phyloP scores from a whole-genome alignment of 1,284 basidiomycete genomes.

The Kwoniella shivajii region DNA sequence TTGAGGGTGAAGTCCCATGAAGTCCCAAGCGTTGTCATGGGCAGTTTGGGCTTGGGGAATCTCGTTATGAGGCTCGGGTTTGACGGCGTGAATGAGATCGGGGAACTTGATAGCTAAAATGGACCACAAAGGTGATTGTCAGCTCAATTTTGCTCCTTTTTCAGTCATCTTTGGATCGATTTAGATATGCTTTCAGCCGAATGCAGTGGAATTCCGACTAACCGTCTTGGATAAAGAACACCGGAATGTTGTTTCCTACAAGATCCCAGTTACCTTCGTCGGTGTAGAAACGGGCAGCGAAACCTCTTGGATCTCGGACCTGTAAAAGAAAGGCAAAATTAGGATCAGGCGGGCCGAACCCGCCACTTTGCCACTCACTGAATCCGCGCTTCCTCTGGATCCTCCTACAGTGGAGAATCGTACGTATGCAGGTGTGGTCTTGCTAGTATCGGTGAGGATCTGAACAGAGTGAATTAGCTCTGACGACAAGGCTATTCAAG shows the following conservation, averaged over 20 bases:
- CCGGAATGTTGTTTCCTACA: slow-evolving; percentile 60
- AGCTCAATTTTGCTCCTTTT: background rate
- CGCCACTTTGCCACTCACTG: slow-evolving; percentile 21
- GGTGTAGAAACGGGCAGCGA: slow-evolving; percentile 79
- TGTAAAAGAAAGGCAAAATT: slow-evolving; percentile 40
- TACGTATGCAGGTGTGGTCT: slow-evolving; percentile 72
- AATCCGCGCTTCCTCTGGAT: slow-evolving; percentile 67
- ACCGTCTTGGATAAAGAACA: slow-evolving; percentile 74
- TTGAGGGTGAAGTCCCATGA: slow-evolving; percentile 58
- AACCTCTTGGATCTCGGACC: slow-evolving; percentile 83
- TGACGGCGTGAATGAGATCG: slow-evolving; percentile 71
- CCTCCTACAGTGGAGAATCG: slow-evolving; percentile 83
- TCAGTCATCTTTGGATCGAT: background rate
- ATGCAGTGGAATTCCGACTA: background rate
- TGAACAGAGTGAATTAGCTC: slow-evolving; percentile 25
- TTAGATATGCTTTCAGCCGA: background rate
- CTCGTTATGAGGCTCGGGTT: slow-evolving; percentile 71
- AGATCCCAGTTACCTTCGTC: slow-evolving; percentile 79
- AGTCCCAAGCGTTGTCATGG: slow-evolving; percentile 81
- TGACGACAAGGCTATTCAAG: slow-evolving; percentile 45
- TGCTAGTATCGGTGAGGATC: slow-evolving; percentile 70
- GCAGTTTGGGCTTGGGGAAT: slow-evolving; percentile 57
- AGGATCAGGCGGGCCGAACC: background rate
- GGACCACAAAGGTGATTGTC: background rate
- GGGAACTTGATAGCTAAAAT: slow-evolving; percentile 74